Conservation (phyloP, 768 basidiomycete species). For the Sistotremastrum suecicum region DNA sequence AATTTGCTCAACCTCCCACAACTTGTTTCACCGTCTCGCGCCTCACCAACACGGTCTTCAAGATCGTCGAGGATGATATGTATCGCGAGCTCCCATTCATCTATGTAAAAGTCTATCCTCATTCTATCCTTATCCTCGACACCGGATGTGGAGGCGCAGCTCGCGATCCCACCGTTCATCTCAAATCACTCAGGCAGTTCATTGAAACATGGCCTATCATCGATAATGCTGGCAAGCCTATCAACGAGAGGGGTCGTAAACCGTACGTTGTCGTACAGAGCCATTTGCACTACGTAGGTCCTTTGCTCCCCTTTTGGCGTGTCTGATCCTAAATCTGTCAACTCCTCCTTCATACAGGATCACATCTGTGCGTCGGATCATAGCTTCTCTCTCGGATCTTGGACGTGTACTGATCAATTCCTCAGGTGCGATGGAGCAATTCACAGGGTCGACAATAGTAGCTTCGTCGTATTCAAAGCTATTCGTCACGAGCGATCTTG, state of each 20-base stretch:
- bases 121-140: constrained; percentile 35
- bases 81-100: constrained; percentile 41
- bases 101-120: constrained; percentile 31
- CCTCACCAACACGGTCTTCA: constrained; percentile 23
- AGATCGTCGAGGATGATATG: constrained; percentile 37
- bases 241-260: constrained; percentile 29
- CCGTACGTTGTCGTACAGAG: constrained; percentile 34
- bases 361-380: constrained; percentile 35
- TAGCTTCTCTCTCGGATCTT: not conserved
- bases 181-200: constrained; percentile 33
- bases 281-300: constrained; percentile 32
- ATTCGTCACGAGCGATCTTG: constrained; percentile 28
- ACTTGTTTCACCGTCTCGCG: constrained; percentile 22
- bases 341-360: constrained; percentile 13
- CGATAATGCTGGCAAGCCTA: constrained; percentile 27
- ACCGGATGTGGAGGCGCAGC: constrained; percentile 41
- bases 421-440: constrained; percentile 35
- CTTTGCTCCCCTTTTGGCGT: too few relatives aligned
- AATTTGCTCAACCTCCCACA: not conserved
- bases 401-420: not conserved
- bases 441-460: constrained; percentile 34
- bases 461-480: constrained; percentile 32
- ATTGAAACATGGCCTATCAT: constrained; percentile 30
- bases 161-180: constrained; percentile 21
- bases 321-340: too few relatives aligned